A percentile compares a stretch with the other conserved stretches of the same genome.
phyloP scores from a whole-genome alignment of 192 early-diverging fungal species.

The Dissophora globulifera region DNA sequence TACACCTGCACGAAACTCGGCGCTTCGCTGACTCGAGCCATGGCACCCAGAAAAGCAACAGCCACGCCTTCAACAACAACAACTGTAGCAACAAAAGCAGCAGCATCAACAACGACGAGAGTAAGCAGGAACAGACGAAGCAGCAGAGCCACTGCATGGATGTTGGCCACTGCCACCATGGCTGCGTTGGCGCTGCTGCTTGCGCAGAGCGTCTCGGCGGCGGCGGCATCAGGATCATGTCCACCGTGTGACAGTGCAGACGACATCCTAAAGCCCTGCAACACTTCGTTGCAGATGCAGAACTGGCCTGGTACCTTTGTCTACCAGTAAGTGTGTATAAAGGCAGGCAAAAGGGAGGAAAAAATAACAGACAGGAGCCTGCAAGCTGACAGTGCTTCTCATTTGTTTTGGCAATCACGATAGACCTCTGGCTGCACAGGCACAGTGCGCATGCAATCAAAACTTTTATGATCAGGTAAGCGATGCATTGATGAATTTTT shows the following conservation, averaged over 20 bases:
- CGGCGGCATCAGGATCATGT: conserved; percentile 5
- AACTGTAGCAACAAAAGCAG: neutral
- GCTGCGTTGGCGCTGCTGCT: neutral
- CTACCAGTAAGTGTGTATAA: conserved; percentile 40
- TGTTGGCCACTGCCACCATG: conserved; percentile 1
- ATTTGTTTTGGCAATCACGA: neutral
- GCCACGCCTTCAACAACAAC: too few relatives aligned
- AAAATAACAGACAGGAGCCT: too few relatives aligned
- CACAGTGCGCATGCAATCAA: conserved; percentile 27
- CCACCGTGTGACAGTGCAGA: conserved; percentile 16
- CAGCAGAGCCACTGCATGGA: neutral
- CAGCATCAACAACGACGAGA: neutral
- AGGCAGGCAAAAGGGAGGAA: too few relatives aligned
- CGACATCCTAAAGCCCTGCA: conserved; percentile 4
- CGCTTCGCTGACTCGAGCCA: too few relatives aligned
- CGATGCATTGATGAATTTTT: too few relatives aligned
- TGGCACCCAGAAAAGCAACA: too few relatives aligned
- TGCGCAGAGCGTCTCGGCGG: conserved; percentile 6
- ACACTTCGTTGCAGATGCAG: conserved; percentile 1
- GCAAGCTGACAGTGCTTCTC: too few relatives aligned
- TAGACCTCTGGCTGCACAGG: conserved; percentile 18
- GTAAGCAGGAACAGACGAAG: neutral
- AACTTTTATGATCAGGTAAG: conserved; percentile 32
- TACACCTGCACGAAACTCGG: too few relatives aligned
- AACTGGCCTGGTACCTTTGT: conserved; percentile 18